Percentiles rank a stretch among this genome's conserved stretches.
Conservation (phyloP, 768 basidiomycete species). For the Pholiota molesta region DNA sequence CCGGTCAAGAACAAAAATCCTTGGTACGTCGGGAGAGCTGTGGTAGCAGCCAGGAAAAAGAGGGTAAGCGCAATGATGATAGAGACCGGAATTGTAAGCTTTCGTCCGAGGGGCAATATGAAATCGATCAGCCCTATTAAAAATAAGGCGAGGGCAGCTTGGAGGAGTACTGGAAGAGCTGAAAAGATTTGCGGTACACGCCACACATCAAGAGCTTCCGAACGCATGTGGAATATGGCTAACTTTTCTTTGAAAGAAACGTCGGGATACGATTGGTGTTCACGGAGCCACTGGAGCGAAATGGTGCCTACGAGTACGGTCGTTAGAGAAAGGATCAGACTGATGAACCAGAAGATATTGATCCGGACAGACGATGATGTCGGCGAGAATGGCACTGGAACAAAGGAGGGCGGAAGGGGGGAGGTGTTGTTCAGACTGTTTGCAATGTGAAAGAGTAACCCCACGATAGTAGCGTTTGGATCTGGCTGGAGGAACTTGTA, state of each 20-base stretch:
- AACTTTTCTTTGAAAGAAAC: conserved; percentile 11
- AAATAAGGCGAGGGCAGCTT: conserved; percentile 31
- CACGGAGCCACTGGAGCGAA: conserved; percentile 21
- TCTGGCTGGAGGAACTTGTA: conserved; percentile 22
- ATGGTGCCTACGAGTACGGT: conserved; percentile 19
- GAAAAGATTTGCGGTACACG: conserved; percentile 27
- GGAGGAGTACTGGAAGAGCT: conserved; percentile 29
- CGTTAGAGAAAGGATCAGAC: conserved; percentile 18
- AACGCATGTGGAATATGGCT: conserved; percentile 28
- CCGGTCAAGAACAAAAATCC: neutral
- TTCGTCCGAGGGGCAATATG: conserved; percentile 19
- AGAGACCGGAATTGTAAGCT: conserved; percentile 22
- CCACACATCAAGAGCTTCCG: conserved; percentile 28
- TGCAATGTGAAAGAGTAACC: conserved; percentile 9
- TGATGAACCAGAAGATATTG: conserved; percentile 20
- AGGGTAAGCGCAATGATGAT: conserved; percentile 21
- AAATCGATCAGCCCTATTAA: conserved; percentile 29
- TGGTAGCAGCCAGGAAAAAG: conserved; percentile 24
- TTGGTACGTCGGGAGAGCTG: conserved; percentile 27
- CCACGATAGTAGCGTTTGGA: conserved; percentile 13
- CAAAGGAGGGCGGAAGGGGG: neutral
- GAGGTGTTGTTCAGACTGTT: neutral
- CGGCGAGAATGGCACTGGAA: neutral
- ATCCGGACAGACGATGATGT: conserved; percentile 10
- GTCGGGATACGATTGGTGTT: conserved; percentile 14